Evolutionary conservation across 768 basidiomycete genomes (phyloP).

Genomic region (Rhodosporidiobolus odoratus): DNA sequence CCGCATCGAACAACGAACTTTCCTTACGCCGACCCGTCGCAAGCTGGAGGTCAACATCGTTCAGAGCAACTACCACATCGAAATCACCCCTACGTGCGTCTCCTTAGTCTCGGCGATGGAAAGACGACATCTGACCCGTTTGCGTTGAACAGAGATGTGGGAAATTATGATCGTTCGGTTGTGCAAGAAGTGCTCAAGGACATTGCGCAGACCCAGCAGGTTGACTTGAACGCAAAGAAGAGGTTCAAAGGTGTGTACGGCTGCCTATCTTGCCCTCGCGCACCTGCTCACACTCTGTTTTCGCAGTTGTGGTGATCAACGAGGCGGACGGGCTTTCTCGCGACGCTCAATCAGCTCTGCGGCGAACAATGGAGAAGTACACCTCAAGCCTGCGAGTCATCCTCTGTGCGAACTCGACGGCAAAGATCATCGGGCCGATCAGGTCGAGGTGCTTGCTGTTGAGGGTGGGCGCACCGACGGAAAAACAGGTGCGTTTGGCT

Average conservation of each 20-base stretch:
- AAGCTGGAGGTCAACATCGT: slow-evolving; percentile 96
- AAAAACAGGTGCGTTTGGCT: slow-evolving; percentile 60
- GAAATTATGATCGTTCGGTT: slow-evolving; percentile 87
- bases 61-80: slow-evolving; percentile 95
- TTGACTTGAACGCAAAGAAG: slow-evolving; percentile 90
- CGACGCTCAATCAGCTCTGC: slow-evolving; percentile 93
- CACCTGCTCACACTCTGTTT: neutral
- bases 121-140: neutral
- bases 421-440: slow-evolving; percentile 92
- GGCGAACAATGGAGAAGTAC: slow-evolving; percentile 99
- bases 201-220: slow-evolving; percentile 97
- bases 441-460: slow-evolving; percentile 89
- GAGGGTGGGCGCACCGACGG: slow-evolving; percentile 79
- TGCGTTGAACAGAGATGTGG: slow-evolving; percentile 67
- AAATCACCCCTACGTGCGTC: slow-evolving; percentile 89
- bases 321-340: slow-evolving; percentile 91
- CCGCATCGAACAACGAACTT: slow-evolving; percentile 95
- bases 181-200: slow-evolving; percentile 97
- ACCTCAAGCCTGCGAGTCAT: slow-evolving; percentile 97
- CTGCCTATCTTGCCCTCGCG: neutral
- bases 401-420: slow-evolving; percentile 90
- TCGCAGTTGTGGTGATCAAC: slow-evolving; percentile 89
- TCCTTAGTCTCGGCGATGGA: neutral
- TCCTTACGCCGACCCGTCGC: slow-evolving; percentile 84
- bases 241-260: slow-evolving; percentile 75